phyloP scores from a whole-genome alignment of 352 stramenopile genomes.

The Thraustotheca clavata region DNA sequence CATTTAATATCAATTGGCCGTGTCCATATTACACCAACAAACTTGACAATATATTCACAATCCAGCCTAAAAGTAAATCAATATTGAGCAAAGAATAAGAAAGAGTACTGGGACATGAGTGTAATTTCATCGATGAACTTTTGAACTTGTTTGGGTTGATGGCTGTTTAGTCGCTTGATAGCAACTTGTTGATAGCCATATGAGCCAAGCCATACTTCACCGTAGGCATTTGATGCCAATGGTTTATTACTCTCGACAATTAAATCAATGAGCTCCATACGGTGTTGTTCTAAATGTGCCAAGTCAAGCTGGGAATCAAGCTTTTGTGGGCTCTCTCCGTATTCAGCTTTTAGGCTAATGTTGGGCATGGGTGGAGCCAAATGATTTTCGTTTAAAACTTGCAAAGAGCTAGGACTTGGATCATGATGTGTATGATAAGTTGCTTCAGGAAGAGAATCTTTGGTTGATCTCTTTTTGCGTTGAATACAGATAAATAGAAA shows the following conservation, averaged over 20 bases:
- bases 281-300: too few relatives aligned
- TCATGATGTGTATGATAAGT: too few relatives aligned
- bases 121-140: slow-evolving; percentile 13
- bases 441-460: too few relatives aligned
- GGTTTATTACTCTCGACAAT: background rate
- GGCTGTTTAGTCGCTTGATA: slow-evolving; percentile 24
- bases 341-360: too few relatives aligned
- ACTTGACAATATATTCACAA: too few relatives aligned
- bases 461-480: too few relatives aligned
- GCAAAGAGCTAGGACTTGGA: too few relatives aligned
- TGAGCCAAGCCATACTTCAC: slow-evolving; percentile 30
- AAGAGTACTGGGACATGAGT: slow-evolving; percentile 1
- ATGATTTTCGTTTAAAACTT: too few relatives aligned
- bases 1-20: background rate
- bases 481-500: too few relatives aligned
- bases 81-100: slow-evolving; percentile 6
- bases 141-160: background rate
- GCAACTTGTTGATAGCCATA: slow-evolving; percentile 24
- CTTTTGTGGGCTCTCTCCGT: too few relatives aligned
- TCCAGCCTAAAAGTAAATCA: background rate
- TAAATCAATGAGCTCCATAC: slow-evolving; percentile 3
- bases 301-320: too few relatives aligned
- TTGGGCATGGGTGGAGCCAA: too few relatives aligned
- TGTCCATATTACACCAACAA: slow-evolving; percentile 22
- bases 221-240: slow-evolving; percentile 20